These are phyloP conservation scores for Xylaria sp. DNA, from an alignment of 2,329 filamentous ascomycete genomes.

Conservation along the genomic window DNA sequence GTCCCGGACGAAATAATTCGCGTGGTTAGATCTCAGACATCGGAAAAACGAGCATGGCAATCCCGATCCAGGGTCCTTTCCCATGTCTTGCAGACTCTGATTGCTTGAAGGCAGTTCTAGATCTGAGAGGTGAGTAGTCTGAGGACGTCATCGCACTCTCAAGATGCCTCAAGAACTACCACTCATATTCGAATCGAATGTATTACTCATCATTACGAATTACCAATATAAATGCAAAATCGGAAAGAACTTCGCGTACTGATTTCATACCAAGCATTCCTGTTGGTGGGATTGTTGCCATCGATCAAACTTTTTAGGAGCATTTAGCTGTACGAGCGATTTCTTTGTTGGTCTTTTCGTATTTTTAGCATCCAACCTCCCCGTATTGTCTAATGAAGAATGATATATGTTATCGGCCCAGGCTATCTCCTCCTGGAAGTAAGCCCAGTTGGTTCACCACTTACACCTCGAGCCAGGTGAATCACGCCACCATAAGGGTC, in stretches of 20 bases:
- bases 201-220: not conserved
- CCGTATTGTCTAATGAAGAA: no score
- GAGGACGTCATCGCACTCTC: not conserved
- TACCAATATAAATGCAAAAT: not conserved
- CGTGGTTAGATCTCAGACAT: not conserved
- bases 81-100: conserved; percentile 1
- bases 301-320: not conserved
- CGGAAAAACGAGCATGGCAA: not conserved
- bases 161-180: not conserved
- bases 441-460: no score
- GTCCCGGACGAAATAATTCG: conserved; percentile 2
- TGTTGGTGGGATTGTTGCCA: not conserved
- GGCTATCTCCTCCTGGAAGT: no score
- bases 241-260: not conserved
- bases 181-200: not conserved
- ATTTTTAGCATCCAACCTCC: not conserved
- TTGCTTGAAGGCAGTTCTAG: not conserved
- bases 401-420: no score
- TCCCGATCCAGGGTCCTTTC: not conserved
- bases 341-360: not conserved
- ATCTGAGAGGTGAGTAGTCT: not conserved
- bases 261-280: not conserved
- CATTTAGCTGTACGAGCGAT: not conserved
- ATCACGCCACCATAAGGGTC: no score
- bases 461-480: no score